Percentiles rank a stretch among this genome's conserved stretches.
Conservation (phyloP, 768 basidiomycete species). For the Grammothele lineata region DNA sequence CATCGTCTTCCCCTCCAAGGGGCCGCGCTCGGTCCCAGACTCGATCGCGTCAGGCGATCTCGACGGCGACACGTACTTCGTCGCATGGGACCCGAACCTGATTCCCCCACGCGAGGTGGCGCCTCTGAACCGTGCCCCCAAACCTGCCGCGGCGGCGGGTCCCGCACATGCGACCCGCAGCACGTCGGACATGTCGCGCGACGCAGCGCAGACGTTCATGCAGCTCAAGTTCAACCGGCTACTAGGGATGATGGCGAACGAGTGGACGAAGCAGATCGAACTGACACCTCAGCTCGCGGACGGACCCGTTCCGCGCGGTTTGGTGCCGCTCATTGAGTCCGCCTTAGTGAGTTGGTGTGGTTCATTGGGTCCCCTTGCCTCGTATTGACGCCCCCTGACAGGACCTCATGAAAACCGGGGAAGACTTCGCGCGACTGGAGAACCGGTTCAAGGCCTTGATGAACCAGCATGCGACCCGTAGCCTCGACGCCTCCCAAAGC, state of each 20-base stretch:
- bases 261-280: conserved; percentile 8
- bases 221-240: conserved; percentile 7
- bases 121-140: neutral
- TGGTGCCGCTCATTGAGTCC: conserved; percentile 11
- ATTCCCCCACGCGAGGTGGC: neutral
- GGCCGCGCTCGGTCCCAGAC: conserved; percentile 10
- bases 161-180: neutral
- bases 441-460: neutral
- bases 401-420: conserved; percentile 16
- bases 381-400: neutral
- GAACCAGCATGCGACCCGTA: neutral
- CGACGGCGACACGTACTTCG: conserved; percentile 15
- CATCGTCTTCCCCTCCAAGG: conserved; percentile 15
- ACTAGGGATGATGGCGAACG: conserved; percentile 8
- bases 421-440: conserved; percentile 5
- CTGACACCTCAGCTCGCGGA: conserved; percentile 8
- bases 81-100: conserved; percentile 12
- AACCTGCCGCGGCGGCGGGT: neutral
- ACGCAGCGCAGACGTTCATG: conserved; percentile 13
- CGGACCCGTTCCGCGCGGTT: neutral
- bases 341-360: conserved; percentile 5
- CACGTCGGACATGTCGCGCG: neutral
- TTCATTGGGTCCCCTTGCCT: neutral
- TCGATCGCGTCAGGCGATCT: conserved; percentile 15
- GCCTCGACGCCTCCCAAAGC: neutral